Conservation (phyloP, 768 basidiomycete genomes). For the Boletus tylopilopsis region DNA sequence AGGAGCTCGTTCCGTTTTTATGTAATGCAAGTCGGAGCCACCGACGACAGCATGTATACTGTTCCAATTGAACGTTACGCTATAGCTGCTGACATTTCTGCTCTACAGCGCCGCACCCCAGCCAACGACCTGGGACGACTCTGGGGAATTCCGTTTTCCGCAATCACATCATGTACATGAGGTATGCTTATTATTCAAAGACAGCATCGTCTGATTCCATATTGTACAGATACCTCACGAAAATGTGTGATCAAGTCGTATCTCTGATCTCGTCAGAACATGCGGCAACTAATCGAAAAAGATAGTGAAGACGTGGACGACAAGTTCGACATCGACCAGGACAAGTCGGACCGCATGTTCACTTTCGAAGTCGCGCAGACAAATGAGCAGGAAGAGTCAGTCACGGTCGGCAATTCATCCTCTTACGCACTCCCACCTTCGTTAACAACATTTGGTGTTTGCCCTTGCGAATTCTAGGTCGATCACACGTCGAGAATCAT, state of each 20-base stretch:
- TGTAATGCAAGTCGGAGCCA: conserved; percentile 26
- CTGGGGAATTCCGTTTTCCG: conserved; percentile 40
- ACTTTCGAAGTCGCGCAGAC: conserved; percentile 53
- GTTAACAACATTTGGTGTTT: neutral
- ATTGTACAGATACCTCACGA: conserved; percentile 47
- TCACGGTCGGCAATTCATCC: conserved; percentile 30
- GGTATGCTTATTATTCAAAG: neutral
- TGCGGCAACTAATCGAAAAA: conserved; percentile 34
- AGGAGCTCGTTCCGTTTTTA: conserved; percentile 49
- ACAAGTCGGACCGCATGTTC: conserved; percentile 45
- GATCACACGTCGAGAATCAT: conserved; percentile 9
- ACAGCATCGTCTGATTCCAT: neutral
- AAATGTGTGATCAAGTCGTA: conserved; percentile 54
- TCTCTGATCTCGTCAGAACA: conserved; percentile 50
- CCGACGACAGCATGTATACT: conserved; percentile 41
- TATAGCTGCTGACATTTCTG: neutral
- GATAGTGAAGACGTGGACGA: conserved; percentile 25
- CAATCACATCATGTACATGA: conserved; percentile 56
- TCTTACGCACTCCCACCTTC: neutral
- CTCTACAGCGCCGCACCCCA: conserved; percentile 10
- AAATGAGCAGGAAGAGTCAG: conserved; percentile 51
- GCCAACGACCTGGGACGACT: conserved; percentile 59
- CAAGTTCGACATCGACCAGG: conserved; percentile 27
- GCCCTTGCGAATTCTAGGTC: conserved; percentile 1
- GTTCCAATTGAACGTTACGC: too few species aligned